phyloP scores from a whole-genome alignment of 2,329 filamentous ascomycete genomes.

The Pseudofabraea citricarpa region DNA sequence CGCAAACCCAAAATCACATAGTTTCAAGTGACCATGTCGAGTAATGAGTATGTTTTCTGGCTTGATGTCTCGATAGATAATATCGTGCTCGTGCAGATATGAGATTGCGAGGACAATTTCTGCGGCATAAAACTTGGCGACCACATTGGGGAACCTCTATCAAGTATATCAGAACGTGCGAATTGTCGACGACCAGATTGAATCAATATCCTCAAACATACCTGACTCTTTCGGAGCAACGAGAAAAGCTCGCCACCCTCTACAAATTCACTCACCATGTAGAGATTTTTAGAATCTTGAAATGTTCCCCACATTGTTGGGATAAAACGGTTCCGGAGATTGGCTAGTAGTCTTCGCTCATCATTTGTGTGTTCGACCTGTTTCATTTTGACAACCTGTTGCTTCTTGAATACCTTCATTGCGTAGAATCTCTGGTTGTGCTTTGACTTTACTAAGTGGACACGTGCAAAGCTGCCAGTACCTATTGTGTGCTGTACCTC shows the following conservation, averaged over 20 bases:
- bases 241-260: conserved; percentile 98
- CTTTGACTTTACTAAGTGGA: conserved; percentile 94
- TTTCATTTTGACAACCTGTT: conserved; percentile 99
- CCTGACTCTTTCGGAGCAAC: conserved; percentile 85
- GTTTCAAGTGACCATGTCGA: conserved; percentile 90
- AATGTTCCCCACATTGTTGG: conserved; percentile 99
- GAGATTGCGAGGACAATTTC: conserved; percentile 94
- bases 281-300: conserved; percentile 89
- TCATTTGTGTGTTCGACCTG: conserved; percentile 99
- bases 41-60: conserved; percentile 91
- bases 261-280: conserved; percentile 99
- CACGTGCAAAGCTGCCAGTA: conserved; percentile 93
- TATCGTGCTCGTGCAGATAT: conserved; percentile 89
- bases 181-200: no score
- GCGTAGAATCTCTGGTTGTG: conserved; percentile 98
- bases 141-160: conserved; percentile 95
- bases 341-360: conserved; percentile 89
- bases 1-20: conserved; percentile 97
- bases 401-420: conserved; percentile 97
- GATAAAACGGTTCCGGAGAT: conserved; percentile 96
- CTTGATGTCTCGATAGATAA: conserved; percentile 97
- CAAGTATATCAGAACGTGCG: no score
- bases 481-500: conserved; percentile 85
- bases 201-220: no score
- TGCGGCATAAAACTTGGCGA: conserved; percentile 98